Evolutionary conservation across 768 basidiomycete species (phyloP).

Genomic region (Chlorophyllum brunneum): DNA sequence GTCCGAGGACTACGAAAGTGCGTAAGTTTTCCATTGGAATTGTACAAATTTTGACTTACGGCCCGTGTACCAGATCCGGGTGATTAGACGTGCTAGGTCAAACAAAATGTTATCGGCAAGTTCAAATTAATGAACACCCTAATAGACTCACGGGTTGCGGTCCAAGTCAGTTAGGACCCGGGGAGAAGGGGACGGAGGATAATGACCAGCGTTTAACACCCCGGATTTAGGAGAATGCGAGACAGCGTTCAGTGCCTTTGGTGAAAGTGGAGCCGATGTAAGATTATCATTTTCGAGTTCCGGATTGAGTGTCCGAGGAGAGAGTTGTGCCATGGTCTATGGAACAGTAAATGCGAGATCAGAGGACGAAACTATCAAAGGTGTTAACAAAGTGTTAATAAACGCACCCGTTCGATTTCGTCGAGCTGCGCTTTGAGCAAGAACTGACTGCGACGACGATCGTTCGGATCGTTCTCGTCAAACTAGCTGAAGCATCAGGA

Average conservation of each 20-base stretch:
- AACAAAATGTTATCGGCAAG: background rate
- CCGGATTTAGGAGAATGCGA: constrained; percentile 21
- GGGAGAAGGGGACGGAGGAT: constrained; percentile 6
- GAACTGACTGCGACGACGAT: constrained; percentile 70
- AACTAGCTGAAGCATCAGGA: constrained; percentile 38
- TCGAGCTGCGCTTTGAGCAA: constrained; percentile 74
- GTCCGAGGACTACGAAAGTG: constrained; percentile 11
- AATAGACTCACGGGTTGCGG: background rate
- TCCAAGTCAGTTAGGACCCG: background rate
- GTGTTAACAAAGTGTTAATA: background rate
- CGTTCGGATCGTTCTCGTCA: constrained; percentile 69
- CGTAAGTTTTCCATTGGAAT: background rate
- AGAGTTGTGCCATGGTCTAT: constrained; percentile 64
- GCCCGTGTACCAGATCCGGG: background rate
- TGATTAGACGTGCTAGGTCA: background rate
- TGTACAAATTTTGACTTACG: constrained; percentile 13
- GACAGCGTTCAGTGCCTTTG: constrained; percentile 25
- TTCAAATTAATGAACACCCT: background rate
- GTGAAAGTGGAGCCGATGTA: constrained; percentile 27
- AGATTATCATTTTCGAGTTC: constrained; percentile 36
- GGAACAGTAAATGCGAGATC: background rate
- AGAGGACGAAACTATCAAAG: background rate
- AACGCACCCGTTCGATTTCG: constrained; percentile 65
- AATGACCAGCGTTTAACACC: constrained; percentile 5
- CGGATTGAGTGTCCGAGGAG: constrained; percentile 46